A percentile compares a stretch with the other conserved stretches of the same genome.
Evolutionary conservation across 2,329 filamentous ascomycete genomes (phyloP).

Genomic region (Teratosphaeriaceae sp.): DNA sequence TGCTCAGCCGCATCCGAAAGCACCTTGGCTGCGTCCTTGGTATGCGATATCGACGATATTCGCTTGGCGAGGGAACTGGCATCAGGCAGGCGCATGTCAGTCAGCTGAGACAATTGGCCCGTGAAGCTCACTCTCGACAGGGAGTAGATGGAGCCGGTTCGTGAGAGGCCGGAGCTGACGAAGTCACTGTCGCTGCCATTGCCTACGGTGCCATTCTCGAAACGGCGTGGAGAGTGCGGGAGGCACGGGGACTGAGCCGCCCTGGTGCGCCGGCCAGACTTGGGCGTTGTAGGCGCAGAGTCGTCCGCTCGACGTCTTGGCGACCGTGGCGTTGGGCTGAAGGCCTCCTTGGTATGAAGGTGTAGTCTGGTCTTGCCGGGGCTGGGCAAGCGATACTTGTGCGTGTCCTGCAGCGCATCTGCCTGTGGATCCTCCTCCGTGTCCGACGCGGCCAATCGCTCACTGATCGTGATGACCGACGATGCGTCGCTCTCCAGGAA

Average conservation of each 20-base stretch:
- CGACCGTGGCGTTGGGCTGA: conserved; percentile 19
- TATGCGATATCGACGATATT: conserved; percentile 78
- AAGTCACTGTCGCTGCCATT: conserved; percentile 56
- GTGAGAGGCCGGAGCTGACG: conserved; percentile 54
- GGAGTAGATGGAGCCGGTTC: conserved; percentile 86
- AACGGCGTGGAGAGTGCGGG: conserved; percentile 3
- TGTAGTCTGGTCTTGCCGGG: conserved; percentile 52
- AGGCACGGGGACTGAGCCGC: background rate
- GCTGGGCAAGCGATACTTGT: conserved; percentile 69
- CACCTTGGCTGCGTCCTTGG: conserved; percentile 73
- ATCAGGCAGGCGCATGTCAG: conserved; percentile 81
- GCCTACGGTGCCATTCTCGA: conserved; percentile 13
- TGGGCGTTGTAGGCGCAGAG: conserved; percentile 32
- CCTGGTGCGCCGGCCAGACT: background rate
- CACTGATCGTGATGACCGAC: conserved; percentile 47
- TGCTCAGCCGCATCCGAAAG: conserved; percentile 84
- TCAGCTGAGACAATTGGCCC: conserved; percentile 86
- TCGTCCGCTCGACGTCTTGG: conserved; percentile 7
- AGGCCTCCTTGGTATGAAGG: conserved; percentile 25
- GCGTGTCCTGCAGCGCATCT: conserved; percentile 54
- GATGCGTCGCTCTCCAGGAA: conserved; percentile 41
- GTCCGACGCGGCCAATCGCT: conserved; percentile 46
- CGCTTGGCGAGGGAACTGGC: conserved; percentile 75
- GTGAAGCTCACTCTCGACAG: conserved; percentile 88
- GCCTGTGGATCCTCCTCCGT: conserved; percentile 44